Evolutionary conservation across 106 monocot species (phyloP).

Genomic region (Phalaenopsis aphrodite): DNA sequence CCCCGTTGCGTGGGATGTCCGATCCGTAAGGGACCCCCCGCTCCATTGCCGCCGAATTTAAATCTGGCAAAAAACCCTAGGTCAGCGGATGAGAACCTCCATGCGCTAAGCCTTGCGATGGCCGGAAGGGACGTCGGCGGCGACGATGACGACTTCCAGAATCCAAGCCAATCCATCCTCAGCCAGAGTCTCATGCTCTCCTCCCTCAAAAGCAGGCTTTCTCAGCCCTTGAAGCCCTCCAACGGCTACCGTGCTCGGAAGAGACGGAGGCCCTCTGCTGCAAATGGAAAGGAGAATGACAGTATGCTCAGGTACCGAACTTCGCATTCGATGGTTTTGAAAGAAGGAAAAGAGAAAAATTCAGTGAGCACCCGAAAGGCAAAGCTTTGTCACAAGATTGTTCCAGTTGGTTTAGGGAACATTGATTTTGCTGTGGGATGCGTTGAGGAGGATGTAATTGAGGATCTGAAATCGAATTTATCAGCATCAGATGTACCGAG

Average conservation of each 20-base stretch:
- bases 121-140: slow-evolving; percentile 10
- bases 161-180: slow-evolving; percentile 30
- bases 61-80: slow-evolving; percentile 2
- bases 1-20: no score
- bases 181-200: slow-evolving; percentile 27
- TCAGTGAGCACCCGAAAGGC: neutral
- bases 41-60: neutral
- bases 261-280: slow-evolving; percentile 21
- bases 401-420: neutral
- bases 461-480: neutral
- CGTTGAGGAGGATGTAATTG: neutral
- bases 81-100: neutral
- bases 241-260: slow-evolving; percentile 31
- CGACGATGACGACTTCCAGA: slow-evolving; percentile 85
- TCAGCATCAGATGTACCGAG: neutral
- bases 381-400: neutral
- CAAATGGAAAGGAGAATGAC: slow-evolving; percentile 60
- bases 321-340: slow-evolving; percentile 2
- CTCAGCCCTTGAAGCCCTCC: slow-evolving; percentile 29
- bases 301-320: neutral
- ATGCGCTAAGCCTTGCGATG: slow-evolving; percentile 13
- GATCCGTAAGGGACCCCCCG: no score
- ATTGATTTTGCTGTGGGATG: neutral
- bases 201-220: slow-evolving; percentile 11
- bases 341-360: neutral